Conservation (phyloP, 2,329 filamentous ascomycete species). For the Ophiostoma quercus region DNA sequence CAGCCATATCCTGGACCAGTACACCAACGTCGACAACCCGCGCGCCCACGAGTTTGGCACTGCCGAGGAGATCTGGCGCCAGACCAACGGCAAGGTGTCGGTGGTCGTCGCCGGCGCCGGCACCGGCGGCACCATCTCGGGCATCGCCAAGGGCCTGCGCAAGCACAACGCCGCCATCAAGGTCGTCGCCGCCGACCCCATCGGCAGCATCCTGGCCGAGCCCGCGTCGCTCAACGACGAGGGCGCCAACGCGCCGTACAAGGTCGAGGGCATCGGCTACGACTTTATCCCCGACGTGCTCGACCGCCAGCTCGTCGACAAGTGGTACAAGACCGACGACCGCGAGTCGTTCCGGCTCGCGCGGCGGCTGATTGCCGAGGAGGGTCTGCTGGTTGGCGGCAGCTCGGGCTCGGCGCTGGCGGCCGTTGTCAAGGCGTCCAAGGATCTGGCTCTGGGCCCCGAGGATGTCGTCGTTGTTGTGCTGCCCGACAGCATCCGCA, state of each 20-base stretch:
- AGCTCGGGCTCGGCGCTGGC: constrained; percentile 90
- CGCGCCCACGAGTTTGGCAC: constrained; percentile 90
- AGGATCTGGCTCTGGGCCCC: constrained; percentile 70
- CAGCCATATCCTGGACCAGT: constrained; percentile 95
- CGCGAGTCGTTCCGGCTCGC: constrained; percentile 84
- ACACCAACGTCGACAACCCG: constrained; percentile 86
- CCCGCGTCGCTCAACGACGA: constrained; percentile 75
- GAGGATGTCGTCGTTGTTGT: constrained; percentile 87
- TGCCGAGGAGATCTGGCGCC: constrained; percentile 91
- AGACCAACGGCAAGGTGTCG: constrained; percentile 76
- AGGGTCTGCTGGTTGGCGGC: constrained; percentile 88
- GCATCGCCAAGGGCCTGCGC: constrained; percentile 74
- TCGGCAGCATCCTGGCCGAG: constrained; percentile 83
- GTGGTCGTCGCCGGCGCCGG: constrained; percentile 88
- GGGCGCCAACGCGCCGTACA: constrained; percentile 78
- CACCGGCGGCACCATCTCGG: constrained; percentile 92
- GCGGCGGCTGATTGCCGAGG: constrained; percentile 85
- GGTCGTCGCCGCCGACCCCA: constrained; percentile 86
- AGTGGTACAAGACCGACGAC: constrained; percentile 98
- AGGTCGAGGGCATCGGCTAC: constrained; percentile 98
- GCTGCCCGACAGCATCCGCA: constrained; percentile 91
- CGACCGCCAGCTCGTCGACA: constrained; percentile 71
- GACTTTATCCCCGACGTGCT: constrained; percentile 96
- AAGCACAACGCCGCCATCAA: constrained; percentile 85
- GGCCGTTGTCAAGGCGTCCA: constrained; percentile 69